Conservation (phyloP, 2,329 filamentous ascomycete genomes). For the Taxawa tesnikishii region DNA sequence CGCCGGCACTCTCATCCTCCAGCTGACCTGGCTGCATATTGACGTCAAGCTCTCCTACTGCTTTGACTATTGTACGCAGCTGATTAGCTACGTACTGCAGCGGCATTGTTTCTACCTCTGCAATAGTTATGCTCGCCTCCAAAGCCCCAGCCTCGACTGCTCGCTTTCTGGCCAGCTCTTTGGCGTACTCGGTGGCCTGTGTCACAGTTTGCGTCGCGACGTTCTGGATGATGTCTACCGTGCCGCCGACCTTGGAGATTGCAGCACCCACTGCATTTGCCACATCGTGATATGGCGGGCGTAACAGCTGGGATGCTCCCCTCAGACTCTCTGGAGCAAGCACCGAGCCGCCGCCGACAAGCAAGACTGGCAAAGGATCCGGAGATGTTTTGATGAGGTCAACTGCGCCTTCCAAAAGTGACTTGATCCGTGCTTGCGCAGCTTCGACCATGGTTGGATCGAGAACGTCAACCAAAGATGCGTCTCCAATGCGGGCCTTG, state of each 20-base stretch:
- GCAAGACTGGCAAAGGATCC: constrained; percentile 37
- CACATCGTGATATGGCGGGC: constrained; percentile 40
- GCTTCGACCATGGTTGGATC: constrained; percentile 10
- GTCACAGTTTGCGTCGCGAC: constrained; percentile 28
- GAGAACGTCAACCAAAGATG: constrained; percentile 10
- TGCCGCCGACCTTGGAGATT: constrained; percentile 42
- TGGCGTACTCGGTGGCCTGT: constrained; percentile 25
- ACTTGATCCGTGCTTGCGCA: constrained; percentile 27
- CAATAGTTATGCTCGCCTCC: constrained; percentile 28
- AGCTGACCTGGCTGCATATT: constrained; percentile 9
- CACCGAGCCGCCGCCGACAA: constrained; percentile 47
- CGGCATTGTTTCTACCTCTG: constrained; percentile 31
- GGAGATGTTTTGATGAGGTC: constrained; percentile 46
- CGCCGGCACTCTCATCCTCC: constrained; percentile 10
- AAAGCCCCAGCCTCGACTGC: constrained; percentile 21
- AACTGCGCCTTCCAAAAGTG: constrained; percentile 38
- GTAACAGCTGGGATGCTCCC: constrained; percentile 38
- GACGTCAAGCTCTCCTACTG: constrained; percentile 18
- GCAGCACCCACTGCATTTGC: constrained; percentile 51
- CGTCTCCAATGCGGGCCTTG: constrained; percentile 15
- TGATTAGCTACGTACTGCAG: constrained; percentile 22
- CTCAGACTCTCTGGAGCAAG: constrained; percentile 35
- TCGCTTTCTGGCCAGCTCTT: constrained; percentile 22
- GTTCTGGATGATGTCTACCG: constrained; percentile 38
- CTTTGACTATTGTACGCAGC: constrained; percentile 19